These are phyloP conservation scores for Eimeria brunetti DNA, from an alignment of 169 alveolate genomes.

Conservation along the genomic window DNA sequence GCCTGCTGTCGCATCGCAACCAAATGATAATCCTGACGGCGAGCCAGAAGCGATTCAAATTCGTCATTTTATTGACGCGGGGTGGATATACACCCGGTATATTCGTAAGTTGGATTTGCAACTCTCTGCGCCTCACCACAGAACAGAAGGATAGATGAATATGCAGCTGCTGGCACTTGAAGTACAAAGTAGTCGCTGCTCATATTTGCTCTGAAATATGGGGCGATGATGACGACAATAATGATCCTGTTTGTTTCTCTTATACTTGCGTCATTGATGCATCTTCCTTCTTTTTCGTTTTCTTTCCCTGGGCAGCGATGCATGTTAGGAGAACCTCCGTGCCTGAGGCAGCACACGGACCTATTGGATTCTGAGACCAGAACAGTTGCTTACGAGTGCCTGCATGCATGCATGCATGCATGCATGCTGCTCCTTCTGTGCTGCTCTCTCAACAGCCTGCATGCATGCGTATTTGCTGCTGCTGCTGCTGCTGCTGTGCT, in stretches of 20 bases:
- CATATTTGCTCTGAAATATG: too few species aligned
- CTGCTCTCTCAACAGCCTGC: too few species aligned
- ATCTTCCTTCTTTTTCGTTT: neutral
- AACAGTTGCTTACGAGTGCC: too few species aligned
- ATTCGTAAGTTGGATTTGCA: neutral
- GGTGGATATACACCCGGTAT: slow-evolving; percentile 40
- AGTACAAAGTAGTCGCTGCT: neutral
- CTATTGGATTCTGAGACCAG: too few species aligned
- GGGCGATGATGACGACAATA: neutral
- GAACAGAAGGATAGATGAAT: neutral
- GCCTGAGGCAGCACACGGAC: too few species aligned
- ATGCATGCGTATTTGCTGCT: too few species aligned
- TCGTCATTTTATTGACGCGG: slow-evolving; percentile 57
- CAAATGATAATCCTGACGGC: neutral
- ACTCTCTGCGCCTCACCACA: neutral
- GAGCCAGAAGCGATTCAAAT: slow-evolving; percentile 53
- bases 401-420: too few species aligned
- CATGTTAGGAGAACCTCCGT: neutral
- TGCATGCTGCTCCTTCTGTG: too few species aligned
- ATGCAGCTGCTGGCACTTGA: neutral
- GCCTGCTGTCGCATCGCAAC: slow-evolving; percentile 26
- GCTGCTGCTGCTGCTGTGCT: slow-evolving; percentile 2
- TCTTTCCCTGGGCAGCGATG: neutral
- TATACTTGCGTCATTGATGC: neutral
- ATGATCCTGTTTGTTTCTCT: neutral